Evolutionary conservation across 345 rosid species (phyloP), one percentile per base, ranked within the genome.

Genomic region (Carallia brachiata): DNA sequence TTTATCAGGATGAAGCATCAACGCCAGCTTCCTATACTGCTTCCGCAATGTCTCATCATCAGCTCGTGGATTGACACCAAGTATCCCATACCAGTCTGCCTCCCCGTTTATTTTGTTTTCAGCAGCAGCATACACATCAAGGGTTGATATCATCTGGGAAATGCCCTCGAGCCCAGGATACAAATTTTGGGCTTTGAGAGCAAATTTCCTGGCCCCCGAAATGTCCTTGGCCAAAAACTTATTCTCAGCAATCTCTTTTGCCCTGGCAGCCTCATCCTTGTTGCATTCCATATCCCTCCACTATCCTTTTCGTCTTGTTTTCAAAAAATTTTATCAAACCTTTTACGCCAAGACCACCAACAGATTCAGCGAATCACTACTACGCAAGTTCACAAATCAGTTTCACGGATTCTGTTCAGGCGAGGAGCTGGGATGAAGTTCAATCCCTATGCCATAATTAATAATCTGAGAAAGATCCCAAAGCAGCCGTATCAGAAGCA

Each of bases 1-100:
- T 78, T 94, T 94, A 78, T 94, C 97, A 8, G 98, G 98, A 71
- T 90, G 98, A 62, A 94, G 92, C 74, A 81, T 57, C 70, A 91
- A 78, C 57, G 83, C 91, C 62, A 91, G 77, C 78, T 87, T 90
- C 72, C 84, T 75, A 61, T 87, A 92, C 69, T 90, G 98, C 74
- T 81, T 90, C 74, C 78, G 84, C 54, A 88, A 73, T 6, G 75
- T 68, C 17, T 88, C 96, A 17, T 90, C 98, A 74, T 85, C 87
- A 69, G 81, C 89, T 62, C 28, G 79, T 6, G 92, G 86, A 47
- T 71, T 82, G 13, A 82, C 83, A 61, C 90, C 89, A 47, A 92
- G 91, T 61, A 90, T 71, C 63, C 91, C 87, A 37, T 86, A 90
- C 98, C 98, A 92, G 72, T 92, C 92, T 19, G 76, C 71, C 70